Evolutionary conservation across 106 monocot species (phyloP).

Genomic region (Allium sativum): DNA sequence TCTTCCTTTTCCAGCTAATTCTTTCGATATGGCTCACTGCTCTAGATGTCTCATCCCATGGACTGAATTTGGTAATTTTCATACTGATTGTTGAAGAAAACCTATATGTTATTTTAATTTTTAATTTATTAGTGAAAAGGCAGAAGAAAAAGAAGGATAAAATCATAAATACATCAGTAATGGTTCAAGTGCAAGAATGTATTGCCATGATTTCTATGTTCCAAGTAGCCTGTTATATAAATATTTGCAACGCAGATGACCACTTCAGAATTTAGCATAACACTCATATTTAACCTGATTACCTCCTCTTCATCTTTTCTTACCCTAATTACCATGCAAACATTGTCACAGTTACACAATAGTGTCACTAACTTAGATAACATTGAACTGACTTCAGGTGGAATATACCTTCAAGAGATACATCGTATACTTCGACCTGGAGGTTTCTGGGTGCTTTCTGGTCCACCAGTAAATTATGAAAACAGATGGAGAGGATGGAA

Average conservation of each 20-base stretch:
- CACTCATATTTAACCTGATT: too few relatives aligned
- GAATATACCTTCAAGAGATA: conserved; percentile 67
- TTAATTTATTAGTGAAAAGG: too few relatives aligned
- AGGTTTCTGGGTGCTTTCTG: conserved; percentile 86
- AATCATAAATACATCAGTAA: too few relatives aligned
- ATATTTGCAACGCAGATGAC: too few relatives aligned
- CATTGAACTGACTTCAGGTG: conserved; percentile 28
- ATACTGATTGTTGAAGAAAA: neutral
- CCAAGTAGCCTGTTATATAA: too few relatives aligned
- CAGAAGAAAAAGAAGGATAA: too few relatives aligned
- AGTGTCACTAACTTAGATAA: neutral
- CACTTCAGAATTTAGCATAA: too few relatives aligned
- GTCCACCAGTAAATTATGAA: conserved; percentile 75
- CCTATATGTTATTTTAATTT: too few relatives aligned
- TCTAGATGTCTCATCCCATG: conserved; percentile 85
- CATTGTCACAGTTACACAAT: neutral
- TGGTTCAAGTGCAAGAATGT: too few relatives aligned
- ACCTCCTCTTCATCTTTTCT: neutral
- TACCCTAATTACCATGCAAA: too few relatives aligned
- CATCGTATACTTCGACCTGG: conserved; percentile 74
- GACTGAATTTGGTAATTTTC: conserved; percentile 64
- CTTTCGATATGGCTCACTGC: conserved; percentile 84
- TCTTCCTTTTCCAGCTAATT: conserved; percentile 76
- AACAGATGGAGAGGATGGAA: conserved; percentile 85
- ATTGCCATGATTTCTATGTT: too few relatives aligned